phyloP scores from a whole-genome alignment of 2,329 filamentous ascomycete genomes.

The Paramyrothecium roridum region DNA sequence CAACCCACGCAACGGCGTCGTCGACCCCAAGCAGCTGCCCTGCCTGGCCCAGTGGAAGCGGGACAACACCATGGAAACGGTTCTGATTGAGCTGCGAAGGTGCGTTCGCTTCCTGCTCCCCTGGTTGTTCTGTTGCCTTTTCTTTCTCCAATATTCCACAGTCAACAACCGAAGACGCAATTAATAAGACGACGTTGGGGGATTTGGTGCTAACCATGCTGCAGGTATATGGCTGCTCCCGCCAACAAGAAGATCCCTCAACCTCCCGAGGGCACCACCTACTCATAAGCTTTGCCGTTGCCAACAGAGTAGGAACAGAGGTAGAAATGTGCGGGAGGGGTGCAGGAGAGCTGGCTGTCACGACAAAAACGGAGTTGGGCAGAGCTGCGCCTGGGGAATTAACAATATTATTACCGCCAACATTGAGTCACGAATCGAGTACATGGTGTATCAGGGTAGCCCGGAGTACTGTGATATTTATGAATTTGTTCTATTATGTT shows the following conservation, averaged over 20 bases:
- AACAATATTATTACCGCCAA: background rate
- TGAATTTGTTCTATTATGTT: background rate
- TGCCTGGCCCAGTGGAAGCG: constrained; percentile 89
- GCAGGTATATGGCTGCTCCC: constrained; percentile 87
- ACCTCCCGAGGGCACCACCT: constrained; percentile 75
- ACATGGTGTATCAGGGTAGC: background rate
- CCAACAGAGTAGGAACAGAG: background rate
- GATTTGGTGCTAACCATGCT: background rate
- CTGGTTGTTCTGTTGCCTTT: background rate
- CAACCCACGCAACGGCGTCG: constrained; percentile 73
- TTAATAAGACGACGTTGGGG: too few species aligned
- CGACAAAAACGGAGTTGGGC: background rate
- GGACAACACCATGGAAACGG: constrained; percentile 92
- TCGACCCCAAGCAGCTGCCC: constrained; percentile 79
- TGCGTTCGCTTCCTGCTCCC: constrained; percentile 28
- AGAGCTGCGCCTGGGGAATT: background rate
- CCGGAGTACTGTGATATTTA: background rate
- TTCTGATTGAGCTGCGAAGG: constrained; percentile 82
- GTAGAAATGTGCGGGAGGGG: too few species aligned
- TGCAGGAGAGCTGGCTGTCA: background rate
- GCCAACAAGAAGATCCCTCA: constrained; percentile 94
- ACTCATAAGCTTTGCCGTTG: constrained; percentile 21
- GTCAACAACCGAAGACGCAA: too few species aligned
- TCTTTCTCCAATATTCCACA: background rate
- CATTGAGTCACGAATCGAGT: background rate